Base-by-base conservation (phyloP, 192 early-diverging fungal genomes). In the Podila horticola region DNA sequence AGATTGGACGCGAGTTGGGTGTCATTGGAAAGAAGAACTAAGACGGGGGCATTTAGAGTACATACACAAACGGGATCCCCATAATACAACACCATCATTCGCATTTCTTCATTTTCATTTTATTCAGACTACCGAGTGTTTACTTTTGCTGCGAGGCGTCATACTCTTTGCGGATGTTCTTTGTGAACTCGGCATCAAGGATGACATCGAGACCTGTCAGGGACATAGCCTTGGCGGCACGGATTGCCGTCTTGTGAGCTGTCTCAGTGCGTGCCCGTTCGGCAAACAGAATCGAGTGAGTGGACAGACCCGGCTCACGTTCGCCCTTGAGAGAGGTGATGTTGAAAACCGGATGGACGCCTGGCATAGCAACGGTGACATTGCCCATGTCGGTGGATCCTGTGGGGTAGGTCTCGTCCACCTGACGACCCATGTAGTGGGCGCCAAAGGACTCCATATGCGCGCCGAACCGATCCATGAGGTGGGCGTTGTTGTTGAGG, bases 301-400 rank as follows among this genome's bases (percentile, higher is more conserved):
- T 91, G 3, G 77, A 73, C 30, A 81, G 58, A 36, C 77, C 77
- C 0, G 77, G 77, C 24, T 83, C 74, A 55, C 75, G 68, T 15
- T 49, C 83, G 1, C 86, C 76, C 30, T 86, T 83, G 33, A 88
- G 82, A 4, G 88, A 92, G 24, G 89, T 86, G 65, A 90, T 90
- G 28, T 87, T 85, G 65, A 86, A 82, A 2, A 76, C 72, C 51
- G 88, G 84, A 63, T 93, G 92, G 67, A 91, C 77, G 7, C 88
- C 88, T 29, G 93, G 91, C 26, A 91, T 76, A 29, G 75, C 83
- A 45, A 90, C 79, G 8, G 90, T 91, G 26, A 95, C 82, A 58
- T 95, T 94, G 29, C 93, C 94, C 84, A 93, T 90, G 67, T 94
- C 94, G 4, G 93, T 92, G 9, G 86, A 88, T 22, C 89, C 93